phyloP scores from a whole-genome alignment of 1,139 yeast genomes.

The Kodamaea fungicola region DNA sequence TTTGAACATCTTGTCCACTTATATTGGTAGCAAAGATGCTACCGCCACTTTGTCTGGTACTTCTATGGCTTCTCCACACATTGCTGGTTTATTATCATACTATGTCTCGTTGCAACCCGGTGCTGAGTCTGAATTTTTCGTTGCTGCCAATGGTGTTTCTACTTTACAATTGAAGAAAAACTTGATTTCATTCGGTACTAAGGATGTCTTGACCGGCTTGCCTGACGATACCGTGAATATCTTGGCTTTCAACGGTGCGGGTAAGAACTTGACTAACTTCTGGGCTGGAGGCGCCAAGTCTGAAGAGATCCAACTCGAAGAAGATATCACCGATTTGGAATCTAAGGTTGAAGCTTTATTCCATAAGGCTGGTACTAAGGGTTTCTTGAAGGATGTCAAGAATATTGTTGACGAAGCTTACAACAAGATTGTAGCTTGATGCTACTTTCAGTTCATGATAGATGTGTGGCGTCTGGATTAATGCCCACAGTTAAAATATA shows the following conservation, averaged over 20 bases:
- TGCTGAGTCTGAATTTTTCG: slow-evolving; percentile 64
- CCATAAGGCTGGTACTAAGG: slow-evolving; percentile 17
- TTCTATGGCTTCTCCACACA: slow-evolving; percentile 98
- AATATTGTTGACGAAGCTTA: slow-evolving; percentile 21
- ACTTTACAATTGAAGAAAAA: slow-evolving; percentile 90
- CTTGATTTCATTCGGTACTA: slow-evolving; percentile 76
- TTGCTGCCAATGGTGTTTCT: slow-evolving; percentile 59
- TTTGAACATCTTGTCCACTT: slow-evolving; percentile 74
- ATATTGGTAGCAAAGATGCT: slow-evolving; percentile 79
- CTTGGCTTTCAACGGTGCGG: slow-evolving; percentile 92
- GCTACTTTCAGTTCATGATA: neutral
- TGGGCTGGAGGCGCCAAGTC: slow-evolving; percentile 41
- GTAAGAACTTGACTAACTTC: slow-evolving; percentile 70
- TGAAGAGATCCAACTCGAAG: slow-evolving; percentile 3
- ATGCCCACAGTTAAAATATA: slow-evolving; percentile 1
- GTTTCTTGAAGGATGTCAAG: slow-evolving; percentile 19
- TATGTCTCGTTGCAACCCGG: slow-evolving; percentile 90
- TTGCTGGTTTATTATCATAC: slow-evolving; percentile 86
- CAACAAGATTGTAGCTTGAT: slow-evolving; percentile 8
- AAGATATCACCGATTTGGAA: slow-evolving; percentile 12
- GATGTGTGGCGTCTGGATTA: slow-evolving; percentile 2
- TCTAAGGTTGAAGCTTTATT: slow-evolving; percentile 19
- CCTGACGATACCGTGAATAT: slow-evolving; percentile 85
- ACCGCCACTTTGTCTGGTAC: slow-evolving; percentile 95
- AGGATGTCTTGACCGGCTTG: slow-evolving; percentile 62